phyloP scores from a whole-genome alignment of 768 basidiomycete genomes.

The Rhizopogon sp. region DNA sequence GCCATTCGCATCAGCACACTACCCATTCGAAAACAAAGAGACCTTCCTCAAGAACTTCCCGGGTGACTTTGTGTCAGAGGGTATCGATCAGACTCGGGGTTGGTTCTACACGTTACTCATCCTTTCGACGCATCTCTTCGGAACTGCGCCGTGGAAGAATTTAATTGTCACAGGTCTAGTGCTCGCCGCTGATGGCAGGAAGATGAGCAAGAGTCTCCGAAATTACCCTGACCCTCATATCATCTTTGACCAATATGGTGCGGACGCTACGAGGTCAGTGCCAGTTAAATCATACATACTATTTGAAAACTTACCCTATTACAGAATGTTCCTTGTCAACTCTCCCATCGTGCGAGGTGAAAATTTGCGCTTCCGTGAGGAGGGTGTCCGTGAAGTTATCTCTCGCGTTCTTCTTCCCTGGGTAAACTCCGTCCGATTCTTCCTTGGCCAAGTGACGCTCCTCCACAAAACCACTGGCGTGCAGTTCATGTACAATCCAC shows the following conservation, averaged over 20 bases:
- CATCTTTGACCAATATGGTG: constrained; percentile 87
- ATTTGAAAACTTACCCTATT: neutral
- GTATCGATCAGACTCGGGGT: constrained; percentile 97
- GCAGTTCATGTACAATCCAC: constrained; percentile 84
- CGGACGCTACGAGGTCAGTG: constrained; percentile 83
- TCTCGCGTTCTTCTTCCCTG: constrained; percentile 96
- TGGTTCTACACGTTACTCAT: constrained; percentile 99
- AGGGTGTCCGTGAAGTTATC: constrained; percentile 95
- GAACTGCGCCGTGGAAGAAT: constrained; percentile 95
- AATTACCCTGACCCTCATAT: constrained; percentile 97
- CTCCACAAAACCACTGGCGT: constrained; percentile 75
- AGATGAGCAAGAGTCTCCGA: constrained; percentile 97
- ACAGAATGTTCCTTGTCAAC: constrained; percentile 96
- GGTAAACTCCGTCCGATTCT: constrained; percentile 99
- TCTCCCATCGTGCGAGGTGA: constrained; percentile 98
- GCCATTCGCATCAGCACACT: constrained; percentile 97
- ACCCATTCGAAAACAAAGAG: constrained; percentile 96
- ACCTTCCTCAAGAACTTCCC: constrained; percentile 83
- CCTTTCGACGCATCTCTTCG: constrained; percentile 92
- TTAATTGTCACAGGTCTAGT: constrained; percentile 95
- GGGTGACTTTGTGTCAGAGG: constrained; percentile 96
- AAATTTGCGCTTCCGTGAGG: constrained; percentile 96
- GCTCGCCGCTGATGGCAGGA: constrained; percentile 95
- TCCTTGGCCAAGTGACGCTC: constrained; percentile 89
- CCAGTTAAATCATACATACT: neutral